These are phyloP conservation scores for Alternaria burnsii DNA, from an alignment of 2,329 filamentous ascomycete species.

Conservation along the genomic window DNA sequence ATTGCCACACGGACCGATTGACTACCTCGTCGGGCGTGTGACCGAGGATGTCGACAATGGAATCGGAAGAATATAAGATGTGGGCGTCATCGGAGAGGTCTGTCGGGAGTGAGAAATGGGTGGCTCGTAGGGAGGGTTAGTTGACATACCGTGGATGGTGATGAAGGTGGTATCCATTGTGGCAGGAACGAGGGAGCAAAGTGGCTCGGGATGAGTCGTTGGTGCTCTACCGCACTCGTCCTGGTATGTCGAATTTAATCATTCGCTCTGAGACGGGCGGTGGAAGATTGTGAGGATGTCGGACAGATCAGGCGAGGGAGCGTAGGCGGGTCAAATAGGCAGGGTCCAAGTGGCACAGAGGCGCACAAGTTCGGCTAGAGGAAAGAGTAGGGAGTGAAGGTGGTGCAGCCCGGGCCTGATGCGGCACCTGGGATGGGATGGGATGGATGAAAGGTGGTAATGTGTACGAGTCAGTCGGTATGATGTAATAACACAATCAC, in stretches of 20 bases:
- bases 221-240: slow-evolving; percentile 36
- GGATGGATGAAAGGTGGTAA: not conserved
- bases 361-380: slow-evolving; percentile 26
- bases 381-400: slow-evolving; percentile 18
- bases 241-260: slow-evolving; percentile 49
- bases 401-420: slow-evolving; percentile 22
- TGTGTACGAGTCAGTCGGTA: slow-evolving; percentile 12
- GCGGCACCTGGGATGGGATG: slow-evolving; percentile 23
- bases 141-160: slow-evolving; percentile 79
- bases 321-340: slow-evolving; percentile 28
- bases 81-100: slow-evolving; percentile 79
- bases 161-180: slow-evolving; percentile 83
- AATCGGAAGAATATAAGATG: slow-evolving; percentile 84
- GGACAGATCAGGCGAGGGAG: slow-evolving; percentile 18
- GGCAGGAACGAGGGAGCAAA: slow-evolving; percentile 9
- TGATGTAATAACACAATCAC: slow-evolving; percentile 14
- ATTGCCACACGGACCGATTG: slow-evolving; percentile 82
- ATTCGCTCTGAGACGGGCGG: slow-evolving; percentile 46
- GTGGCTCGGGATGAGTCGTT: not conserved
- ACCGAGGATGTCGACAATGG: slow-evolving; percentile 82
- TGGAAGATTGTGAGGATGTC: slow-evolving; percentile 25
- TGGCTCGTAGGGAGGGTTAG: slow-evolving; percentile 11
- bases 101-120: slow-evolving; percentile 47
- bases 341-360: slow-evolving; percentile 34
- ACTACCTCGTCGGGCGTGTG: slow-evolving; percentile 79